Base-by-base conservation (phyloP, 2,329 filamentous ascomycete species). In the Calycina marina region DNA sequence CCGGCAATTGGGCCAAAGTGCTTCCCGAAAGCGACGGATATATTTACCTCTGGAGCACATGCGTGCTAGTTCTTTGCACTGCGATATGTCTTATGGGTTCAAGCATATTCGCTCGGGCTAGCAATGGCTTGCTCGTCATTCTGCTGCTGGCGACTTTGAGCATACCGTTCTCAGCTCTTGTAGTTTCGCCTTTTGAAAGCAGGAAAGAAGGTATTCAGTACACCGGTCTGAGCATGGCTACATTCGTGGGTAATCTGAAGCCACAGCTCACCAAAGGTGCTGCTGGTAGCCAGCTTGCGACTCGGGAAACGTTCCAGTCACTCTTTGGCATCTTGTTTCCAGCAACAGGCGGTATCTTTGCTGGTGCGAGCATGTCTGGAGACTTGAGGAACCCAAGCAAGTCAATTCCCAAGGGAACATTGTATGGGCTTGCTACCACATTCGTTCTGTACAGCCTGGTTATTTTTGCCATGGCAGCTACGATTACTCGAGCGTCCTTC, bases 281-380 rank as follows among this genome's bases (percentile, higher is more conserved):
- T 2, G 66, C 66, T 30, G 73, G 72, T 14, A 72, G 67, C 37
- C 65, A 74, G 30, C 67, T 75, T 36, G 60, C 61, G 20, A 75
- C 72, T 5, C 59, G 70, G 25, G 72, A 77, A 40, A 86, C 66
- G 10, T 92, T 85, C 43, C 77, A 85, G 39, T 73, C 83, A 43
- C 60, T 92, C 6, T 93, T 93, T 56, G 85, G 83, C 2, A 84
- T 93, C 40, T 58, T 93, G 1, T 93, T 90, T 45, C 82, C 83
- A 20, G 63, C 65, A 14, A 69, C 65, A 1, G 67, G 59, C 3
- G 65, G 67, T 14, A 73, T 70, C 40, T 69, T 71, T 51, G 66
- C 72, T 37, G 85, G 85, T 12, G 84, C 84, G 5, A 88, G 81
- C 44, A 92, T 93, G 84, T 92, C 83, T 5, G 84, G 84, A 12